These are phyloP conservation scores for Lichtheimia ramosa DNA, from an alignment of 371 early-diverging fungal genomes.

Conservation along the genomic window DNA sequence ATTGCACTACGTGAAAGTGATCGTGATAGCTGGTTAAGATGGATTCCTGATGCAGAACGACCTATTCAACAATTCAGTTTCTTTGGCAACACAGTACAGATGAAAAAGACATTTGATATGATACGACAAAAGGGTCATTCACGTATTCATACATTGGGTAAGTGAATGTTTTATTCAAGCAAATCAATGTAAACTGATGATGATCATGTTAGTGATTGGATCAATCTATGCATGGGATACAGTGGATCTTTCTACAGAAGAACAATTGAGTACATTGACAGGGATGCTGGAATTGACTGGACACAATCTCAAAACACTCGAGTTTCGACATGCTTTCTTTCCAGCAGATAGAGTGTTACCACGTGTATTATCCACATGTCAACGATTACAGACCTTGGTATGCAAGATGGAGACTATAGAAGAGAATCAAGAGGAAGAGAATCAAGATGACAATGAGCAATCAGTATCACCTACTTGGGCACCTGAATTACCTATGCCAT, in stretches of 20 bases:
- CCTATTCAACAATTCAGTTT: slow-evolving; percentile 1
- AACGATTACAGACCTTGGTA: neutral
- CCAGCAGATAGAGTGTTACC: neutral
- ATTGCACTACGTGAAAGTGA: slow-evolving; percentile 1
- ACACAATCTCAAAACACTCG: slow-evolving; percentile 1
- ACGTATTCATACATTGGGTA: slow-evolving; percentile 5
- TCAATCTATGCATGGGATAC: slow-evolving; percentile 11
- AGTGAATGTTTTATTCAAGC: neutral
- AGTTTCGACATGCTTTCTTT: slow-evolving; percentile 6
- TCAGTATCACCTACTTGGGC: neutral
- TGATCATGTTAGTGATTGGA: slow-evolving; percentile 3
- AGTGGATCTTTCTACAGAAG: slow-evolving; percentile 7
- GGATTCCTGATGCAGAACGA: slow-evolving; percentile 8
- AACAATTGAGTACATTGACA: neutral
- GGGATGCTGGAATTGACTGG: neutral
- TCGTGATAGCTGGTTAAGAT: slow-evolving; percentile 2
- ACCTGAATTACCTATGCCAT: neutral
- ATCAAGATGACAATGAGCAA: neutral
- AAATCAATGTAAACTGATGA: neutral
- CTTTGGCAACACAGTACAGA: slow-evolving; percentile 10
- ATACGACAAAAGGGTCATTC: neutral
- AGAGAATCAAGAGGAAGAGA: no score
- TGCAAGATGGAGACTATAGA: slow-evolving; percentile 3
- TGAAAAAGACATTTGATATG: slow-evolving; percentile 8
- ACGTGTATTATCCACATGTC: neutral